These are phyloP conservation scores for Silene vulgaris DNA, from an alignment of 179 eudicot species.

Conservation along the genomic window DNA sequence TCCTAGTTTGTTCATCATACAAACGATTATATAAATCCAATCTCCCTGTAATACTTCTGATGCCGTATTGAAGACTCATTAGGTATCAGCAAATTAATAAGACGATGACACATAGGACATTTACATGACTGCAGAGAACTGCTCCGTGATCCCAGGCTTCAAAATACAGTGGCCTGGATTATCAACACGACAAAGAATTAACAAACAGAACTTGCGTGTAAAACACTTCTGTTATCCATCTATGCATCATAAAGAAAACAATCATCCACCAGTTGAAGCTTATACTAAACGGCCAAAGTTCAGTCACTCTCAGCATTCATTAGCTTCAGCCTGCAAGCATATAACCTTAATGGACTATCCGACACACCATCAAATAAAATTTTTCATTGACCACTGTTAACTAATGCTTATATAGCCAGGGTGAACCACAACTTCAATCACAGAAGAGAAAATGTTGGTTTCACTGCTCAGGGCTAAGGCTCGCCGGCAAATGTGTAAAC, in stretches of 20 bases:
- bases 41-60: slow-evolving; percentile 28
- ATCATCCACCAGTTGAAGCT: slow-evolving; percentile 7
- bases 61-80: slow-evolving; percentile 45
- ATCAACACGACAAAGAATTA: neutral
- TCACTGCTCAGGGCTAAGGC: too few species aligned
- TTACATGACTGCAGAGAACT: slow-evolving; percentile 60
- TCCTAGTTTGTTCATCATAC: slow-evolving; percentile 52
- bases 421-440: too few species aligned
- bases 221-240: neutral
- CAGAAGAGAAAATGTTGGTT: too few species aligned
- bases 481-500: too few species aligned
- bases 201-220: neutral
- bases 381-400: too few species aligned
- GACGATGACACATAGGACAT: slow-evolving; percentile 85
- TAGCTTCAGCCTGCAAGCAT: neutral
- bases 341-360: neutral
- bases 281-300: neutral
- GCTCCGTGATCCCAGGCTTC: slow-evolving; percentile 77
- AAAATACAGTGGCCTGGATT: slow-evolving; percentile 63
- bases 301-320: neutral
- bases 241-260: neutral
- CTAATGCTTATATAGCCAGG: too few species aligned
- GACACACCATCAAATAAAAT: neutral
- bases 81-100: slow-evolving; percentile 50
- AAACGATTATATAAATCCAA: slow-evolving; percentile 65